Evolutionary conservation across 73 alveolate species (phyloP), one percentile per base, ranked within the genome.

Genomic region (Diophrys appendiculata): DNA sequence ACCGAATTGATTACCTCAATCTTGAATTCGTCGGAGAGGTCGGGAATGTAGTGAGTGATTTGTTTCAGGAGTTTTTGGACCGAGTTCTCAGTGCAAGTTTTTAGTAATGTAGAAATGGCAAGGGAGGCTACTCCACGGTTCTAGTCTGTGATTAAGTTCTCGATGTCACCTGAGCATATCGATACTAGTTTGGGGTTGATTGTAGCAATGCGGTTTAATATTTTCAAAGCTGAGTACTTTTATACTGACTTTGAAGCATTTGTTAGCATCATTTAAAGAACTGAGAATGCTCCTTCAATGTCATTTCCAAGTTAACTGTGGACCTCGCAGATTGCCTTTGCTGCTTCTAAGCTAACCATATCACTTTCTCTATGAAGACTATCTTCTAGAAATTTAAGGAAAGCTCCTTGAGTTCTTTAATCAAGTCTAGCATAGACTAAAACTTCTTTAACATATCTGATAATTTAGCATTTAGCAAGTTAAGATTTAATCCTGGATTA

Each of bases 331-430:
- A 95, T 60, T 30, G 95, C 80, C 79, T 94, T 92, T 32, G 96
- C 87, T 29, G 99, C 97, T 77, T 95, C 99, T 60, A 89, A 92
- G 68, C 71, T 80, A 1, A 95, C 94, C 80, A 92, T 76, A 69
- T 95, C 99, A 2, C 75, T 1, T 25, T 87, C 84, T 76, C 81
- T 92, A 69, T 89, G 80, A 28, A 91, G 83, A 68, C 94, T 76
- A 33, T 83, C 76, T 67, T 88, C 91, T 25, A 95, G 75, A 84
- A 73, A 95, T 13, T 25, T 0, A 18, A 81, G 13, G 80, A 95
- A 90, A 26, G 79, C 70, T 67, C 52, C 55, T 31, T 73, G 28
- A 1, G 92, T 83, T 72, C 81, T 82, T 34, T 65, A 52, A 52
- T 92, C 98, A 52, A 95, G 77, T 65, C 72, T 88, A 32, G 86